These are phyloP conservation scores for Plasmopara muralis DNA, from an alignment of 352 stramenopile genomes.

Conservation along the genomic window DNA sequence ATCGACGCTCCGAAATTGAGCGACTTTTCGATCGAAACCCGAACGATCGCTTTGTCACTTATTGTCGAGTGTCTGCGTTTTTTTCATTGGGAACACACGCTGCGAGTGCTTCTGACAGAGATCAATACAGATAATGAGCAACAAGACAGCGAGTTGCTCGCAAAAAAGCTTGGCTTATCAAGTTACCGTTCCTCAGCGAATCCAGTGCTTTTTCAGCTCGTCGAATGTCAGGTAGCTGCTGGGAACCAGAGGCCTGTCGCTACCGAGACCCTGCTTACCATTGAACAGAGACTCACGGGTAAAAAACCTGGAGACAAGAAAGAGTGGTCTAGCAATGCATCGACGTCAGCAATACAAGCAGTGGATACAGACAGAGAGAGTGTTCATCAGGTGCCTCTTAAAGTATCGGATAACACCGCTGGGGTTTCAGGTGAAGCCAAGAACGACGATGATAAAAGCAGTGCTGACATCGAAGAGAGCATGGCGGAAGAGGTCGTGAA, in stretches of 20 bases:
- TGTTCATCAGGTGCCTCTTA: not conserved
- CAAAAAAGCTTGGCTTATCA: constrained; percentile 18
- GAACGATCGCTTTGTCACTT: constrained; percentile 35
- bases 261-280: not conserved
- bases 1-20: constrained; percentile 18
- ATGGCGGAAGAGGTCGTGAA: constrained; percentile 50
- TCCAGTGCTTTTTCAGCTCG: constrained; percentile 27
- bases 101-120: constrained; percentile 45
- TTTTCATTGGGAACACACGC: constrained; percentile 52
- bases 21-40: constrained; percentile 26
- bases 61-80: constrained; percentile 52
- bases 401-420: not conserved
- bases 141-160: constrained; percentile 5
- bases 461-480: constrained; percentile 39
- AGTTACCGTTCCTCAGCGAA: constrained; percentile 1
- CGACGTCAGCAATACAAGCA: constrained; percentile 1
- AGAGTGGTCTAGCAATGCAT: not conserved
- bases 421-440: not conserved
- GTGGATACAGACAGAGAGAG: constrained; percentile 8
- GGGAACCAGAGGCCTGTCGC: constrained; percentile 2
- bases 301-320: constrained; percentile 6
- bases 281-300: constrained; percentile 4
- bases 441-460: constrained; percentile 18
- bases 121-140: constrained; percentile 20
- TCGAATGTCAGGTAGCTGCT: constrained; percentile 13